phyloP scores from a whole-genome alignment of 495 filamentous ascomycete genomes.

The Xanthoparmelia taractica region DNA sequence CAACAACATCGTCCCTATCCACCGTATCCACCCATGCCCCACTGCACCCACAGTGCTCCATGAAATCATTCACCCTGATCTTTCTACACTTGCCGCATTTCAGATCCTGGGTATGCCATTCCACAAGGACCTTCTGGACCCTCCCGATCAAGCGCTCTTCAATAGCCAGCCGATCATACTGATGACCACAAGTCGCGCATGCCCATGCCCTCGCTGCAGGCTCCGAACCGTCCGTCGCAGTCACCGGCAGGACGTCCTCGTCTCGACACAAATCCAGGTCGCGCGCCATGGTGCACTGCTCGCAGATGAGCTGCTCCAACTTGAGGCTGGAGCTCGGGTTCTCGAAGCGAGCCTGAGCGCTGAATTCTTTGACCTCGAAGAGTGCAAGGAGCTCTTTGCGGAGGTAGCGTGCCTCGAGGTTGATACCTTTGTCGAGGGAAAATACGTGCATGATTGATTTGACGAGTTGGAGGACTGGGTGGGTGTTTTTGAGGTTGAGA shows the following conservation, averaged over 20 bases:
- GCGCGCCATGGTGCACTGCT: constrained; percentile 75
- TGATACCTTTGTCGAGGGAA: constrained; percentile 78
- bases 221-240: constrained; percentile 30
- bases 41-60: constrained; percentile 92
- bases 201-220: constrained; percentile 53
- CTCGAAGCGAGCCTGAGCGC: constrained; percentile 71
- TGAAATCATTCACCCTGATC: constrained; percentile 76
- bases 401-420: constrained; percentile 74
- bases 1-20: constrained; percentile 58
- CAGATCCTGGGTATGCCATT: constrained; percentile 85
- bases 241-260: constrained; percentile 63
- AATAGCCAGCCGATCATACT: constrained; percentile 66
- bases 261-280: constrained; percentile 95
- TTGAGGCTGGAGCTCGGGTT: constrained; percentile 74
- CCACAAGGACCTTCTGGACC: constrained; percentile 63
- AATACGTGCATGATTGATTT: constrained; percentile 88
- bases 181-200: constrained; percentile 67
- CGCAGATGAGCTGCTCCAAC: constrained; percentile 70
- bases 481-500: constrained; percentile 51
- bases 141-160: constrained; percentile 77
- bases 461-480: constrained; percentile 81
- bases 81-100: constrained; percentile 57
- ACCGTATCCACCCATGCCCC: constrained; percentile 72
- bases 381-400: constrained; percentile 81
- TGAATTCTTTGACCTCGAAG: constrained; percentile 93